These are phyloP conservation scores for Aspergillus affinis DNA, from an alignment of 495 filamentous ascomycete species.

Conservation along the genomic window DNA sequence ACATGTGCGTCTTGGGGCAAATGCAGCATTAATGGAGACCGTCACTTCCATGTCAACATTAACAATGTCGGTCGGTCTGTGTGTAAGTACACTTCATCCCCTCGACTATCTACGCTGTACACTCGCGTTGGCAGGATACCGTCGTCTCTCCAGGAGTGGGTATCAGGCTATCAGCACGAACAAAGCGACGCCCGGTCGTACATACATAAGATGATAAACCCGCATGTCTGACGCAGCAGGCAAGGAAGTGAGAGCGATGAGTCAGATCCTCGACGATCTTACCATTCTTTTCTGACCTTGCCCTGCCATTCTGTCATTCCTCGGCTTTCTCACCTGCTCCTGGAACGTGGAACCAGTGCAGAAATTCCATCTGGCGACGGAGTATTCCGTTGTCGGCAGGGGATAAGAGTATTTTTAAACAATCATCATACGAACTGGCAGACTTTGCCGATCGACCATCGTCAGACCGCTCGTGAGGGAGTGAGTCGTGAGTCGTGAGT, in stretches of 20 bases:
- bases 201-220: background rate
- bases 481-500: too few relatives aligned
- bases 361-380: background rate
- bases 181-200: background rate
- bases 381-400: too few relatives aligned
- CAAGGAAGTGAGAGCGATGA: background rate
- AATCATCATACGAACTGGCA: too few relatives aligned
- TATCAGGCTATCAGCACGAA: too few relatives aligned
- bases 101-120: background rate
- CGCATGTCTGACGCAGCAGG: background rate
- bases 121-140: background rate
- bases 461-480: constrained; percentile 13
- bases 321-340: background rate
- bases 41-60: background rate
- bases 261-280: background rate
- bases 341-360: background rate
- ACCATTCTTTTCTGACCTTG: background rate
- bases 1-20: constrained; percentile 6
- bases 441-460: constrained; percentile 33
- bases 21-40: background rate
- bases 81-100: background rate
- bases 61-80: background rate
- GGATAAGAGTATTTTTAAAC: too few relatives aligned
- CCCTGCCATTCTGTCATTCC: too few relatives aligned
- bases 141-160: too few relatives aligned